phyloP scores from a whole-genome alignment of 495 filamentous ascomycete genomes.

The Immersiella caudata region DNA sequence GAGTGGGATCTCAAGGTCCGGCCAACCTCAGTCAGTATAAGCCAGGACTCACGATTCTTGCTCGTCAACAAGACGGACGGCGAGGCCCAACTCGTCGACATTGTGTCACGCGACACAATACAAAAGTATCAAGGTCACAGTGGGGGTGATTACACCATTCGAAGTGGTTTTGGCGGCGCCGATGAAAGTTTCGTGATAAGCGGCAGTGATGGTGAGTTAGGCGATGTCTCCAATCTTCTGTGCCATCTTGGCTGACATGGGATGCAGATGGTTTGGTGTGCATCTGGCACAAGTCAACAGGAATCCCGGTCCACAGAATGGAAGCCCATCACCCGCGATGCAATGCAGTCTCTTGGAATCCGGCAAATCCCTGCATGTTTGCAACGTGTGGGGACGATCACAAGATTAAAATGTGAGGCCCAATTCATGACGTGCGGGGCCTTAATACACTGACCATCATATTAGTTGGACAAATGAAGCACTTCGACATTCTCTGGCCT shows the following conservation, averaged over 20 bases:
- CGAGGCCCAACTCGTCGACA: conserved; percentile 74
- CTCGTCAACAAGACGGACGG: conserved; percentile 81
- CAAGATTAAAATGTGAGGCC: conserved; percentile 79
- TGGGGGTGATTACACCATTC: conserved; percentile 73
- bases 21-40: conserved; percentile 78
- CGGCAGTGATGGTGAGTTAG: conserved; percentile 80
- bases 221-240: neutral
- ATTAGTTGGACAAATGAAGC: conserved; percentile 38
- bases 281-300: conserved; percentile 89
- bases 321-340: conserved; percentile 76
- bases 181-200: conserved; percentile 87
- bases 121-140: conserved; percentile 73
- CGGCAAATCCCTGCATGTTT: conserved; percentile 78
- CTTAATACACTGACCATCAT: neutral
- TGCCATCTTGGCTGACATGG: neutral
- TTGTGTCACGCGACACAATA: conserved; percentile 71
- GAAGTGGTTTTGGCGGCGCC: conserved; percentile 84
- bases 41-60: conserved; percentile 73
- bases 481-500: neutral
- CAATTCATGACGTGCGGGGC: neutral
- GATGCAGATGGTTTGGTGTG: conserved; percentile 55
- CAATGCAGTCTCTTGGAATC: conserved; percentile 93
- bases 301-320: conserved; percentile 71
- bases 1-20: conserved; percentile 66
- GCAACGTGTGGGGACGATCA: conserved; percentile 89